phyloP scores from a whole-genome alignment of 2,329 filamentous ascomycete species.

The Hypoxylon sp. region DNA sequence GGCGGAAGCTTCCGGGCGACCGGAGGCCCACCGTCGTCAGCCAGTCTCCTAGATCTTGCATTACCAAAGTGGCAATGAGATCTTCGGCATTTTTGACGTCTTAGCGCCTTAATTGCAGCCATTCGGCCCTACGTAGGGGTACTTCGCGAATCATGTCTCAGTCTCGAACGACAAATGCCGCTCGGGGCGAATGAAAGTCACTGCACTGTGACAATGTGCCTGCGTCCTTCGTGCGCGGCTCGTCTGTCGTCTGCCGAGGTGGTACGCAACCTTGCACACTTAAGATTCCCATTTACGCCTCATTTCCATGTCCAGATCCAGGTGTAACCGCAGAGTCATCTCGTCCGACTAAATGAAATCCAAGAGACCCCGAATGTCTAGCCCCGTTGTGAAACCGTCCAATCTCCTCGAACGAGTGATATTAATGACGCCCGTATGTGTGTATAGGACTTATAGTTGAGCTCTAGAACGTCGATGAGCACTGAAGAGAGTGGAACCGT shows the following conservation, averaged over 20 bases:
- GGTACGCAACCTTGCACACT: conserved; percentile 38
- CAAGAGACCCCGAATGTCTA: conserved; percentile 10
- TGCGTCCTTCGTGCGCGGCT: conserved; percentile 45
- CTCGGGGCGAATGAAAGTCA: conserved; percentile 42
- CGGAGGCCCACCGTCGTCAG: conserved; percentile 37
- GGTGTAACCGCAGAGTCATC: conserved; percentile 31
- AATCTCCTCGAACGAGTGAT: conserved; percentile 27
- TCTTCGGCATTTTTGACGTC: conserved; percentile 45
- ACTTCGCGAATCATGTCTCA: conserved; percentile 50
- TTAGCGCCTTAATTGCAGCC: conserved; percentile 46
- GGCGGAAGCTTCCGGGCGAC: conserved; percentile 42
- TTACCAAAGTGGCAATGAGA: conserved; percentile 46
- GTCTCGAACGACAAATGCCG: conserved; percentile 44
- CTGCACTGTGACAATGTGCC: conserved; percentile 45
- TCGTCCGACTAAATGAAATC: conserved; percentile 29
- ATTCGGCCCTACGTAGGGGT: conserved; percentile 51
- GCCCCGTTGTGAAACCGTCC: conserved; percentile 31
- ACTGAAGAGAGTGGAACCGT: conserved; percentile 16
- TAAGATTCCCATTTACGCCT: conserved; percentile 38
- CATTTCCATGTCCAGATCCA: conserved; percentile 26
- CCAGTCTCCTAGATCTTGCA: conserved; percentile 46
- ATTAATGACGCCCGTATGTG: conserved; percentile 10
- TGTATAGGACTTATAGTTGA: conserved; percentile 19
- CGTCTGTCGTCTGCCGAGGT: conserved; percentile 45
- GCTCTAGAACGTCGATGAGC: conserved; percentile 39